phyloP scores from a whole-genome alignment of 2,329 filamentous ascomycete species.

The Fusarium torreyae region DNA sequence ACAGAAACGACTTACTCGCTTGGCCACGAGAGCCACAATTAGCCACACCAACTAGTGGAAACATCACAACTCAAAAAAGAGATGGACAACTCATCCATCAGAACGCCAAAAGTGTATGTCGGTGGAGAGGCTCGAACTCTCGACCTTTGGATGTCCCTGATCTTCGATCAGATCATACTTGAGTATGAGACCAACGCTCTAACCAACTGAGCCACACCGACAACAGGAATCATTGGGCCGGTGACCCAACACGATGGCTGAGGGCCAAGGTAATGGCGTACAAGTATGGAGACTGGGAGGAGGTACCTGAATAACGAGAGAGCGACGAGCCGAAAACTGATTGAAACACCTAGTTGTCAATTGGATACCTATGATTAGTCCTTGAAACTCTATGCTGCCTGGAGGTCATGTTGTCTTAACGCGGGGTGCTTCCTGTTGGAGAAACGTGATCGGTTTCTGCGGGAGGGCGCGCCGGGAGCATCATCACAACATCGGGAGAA shows the following conservation, averaged over 20 bases:
- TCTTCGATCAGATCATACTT: slow-evolving; percentile 43
- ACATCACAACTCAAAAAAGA: slow-evolving; percentile 4
- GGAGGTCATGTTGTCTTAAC: background rate
- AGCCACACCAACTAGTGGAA: background rate
- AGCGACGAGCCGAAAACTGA: too few species aligned
- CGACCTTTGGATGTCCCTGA: slow-evolving; percentile 50
- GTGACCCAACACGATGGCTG: slow-evolving; percentile 33
- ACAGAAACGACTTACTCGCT: too few species aligned
- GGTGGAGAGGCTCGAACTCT: slow-evolving; percentile 52
- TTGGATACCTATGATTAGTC: background rate
- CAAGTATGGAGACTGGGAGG: background rate
- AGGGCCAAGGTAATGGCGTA: background rate
- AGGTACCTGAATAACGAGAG: background rate
- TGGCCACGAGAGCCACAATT: background rate
- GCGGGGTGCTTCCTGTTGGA: slow-evolving; percentile 19
- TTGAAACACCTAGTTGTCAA: background rate
- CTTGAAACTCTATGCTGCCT: background rate
- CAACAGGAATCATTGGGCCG: slow-evolving; percentile 6
- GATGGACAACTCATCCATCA: background rate
- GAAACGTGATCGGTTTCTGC: slow-evolving; percentile 43
- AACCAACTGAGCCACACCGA: slow-evolving; percentile 52
- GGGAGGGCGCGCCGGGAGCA: slow-evolving; percentile 27
- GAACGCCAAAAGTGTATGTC: slow-evolving; percentile 31
- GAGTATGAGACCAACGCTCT: slow-evolving; percentile 52
- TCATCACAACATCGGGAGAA: slow-evolving; percentile 24